These are phyloP conservation scores for Clitoria ternatea DNA, from an alignment of 306 rosid genomes.

Conservation along the genomic window DNA sequence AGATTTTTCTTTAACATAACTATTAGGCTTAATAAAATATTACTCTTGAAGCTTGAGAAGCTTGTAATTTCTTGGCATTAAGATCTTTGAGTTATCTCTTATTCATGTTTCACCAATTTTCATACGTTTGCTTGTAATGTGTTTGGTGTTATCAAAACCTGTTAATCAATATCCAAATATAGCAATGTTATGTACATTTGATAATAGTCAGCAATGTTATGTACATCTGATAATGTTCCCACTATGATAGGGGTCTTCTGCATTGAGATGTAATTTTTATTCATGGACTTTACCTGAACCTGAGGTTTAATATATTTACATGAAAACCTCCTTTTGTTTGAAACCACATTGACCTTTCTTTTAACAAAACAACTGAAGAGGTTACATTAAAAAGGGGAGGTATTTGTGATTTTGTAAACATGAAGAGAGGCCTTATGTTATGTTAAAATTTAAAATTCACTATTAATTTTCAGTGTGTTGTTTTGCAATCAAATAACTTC, in stretches of 20 bases:
- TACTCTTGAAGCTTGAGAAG: no score
- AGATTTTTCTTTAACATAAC: no score
- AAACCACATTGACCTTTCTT: neutral
- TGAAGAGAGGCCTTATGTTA: neutral
- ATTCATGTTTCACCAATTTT: no score
- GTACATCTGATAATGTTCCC: neutral
- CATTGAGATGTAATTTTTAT: neutral
- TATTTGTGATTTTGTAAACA: neutral
- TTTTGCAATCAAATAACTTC: neutral
- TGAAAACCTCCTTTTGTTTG: neutral
- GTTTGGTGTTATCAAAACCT: no score
- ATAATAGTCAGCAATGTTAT: no score
- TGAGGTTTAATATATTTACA: neutral
- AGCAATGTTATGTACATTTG: no score
- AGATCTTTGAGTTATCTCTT: no score
- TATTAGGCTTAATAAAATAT: no score
- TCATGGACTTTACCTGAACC: neutral
- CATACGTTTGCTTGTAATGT: no score
- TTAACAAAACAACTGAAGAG: neutral
- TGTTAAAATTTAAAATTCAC: constrained; percentile 3
- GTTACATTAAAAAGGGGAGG: neutral
- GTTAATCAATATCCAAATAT: no score
- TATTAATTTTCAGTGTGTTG: neutral
- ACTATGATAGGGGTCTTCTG: neutral
- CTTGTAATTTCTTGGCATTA: no score